Percentiles rank a stretch among this genome's conserved stretches.
phyloP scores from a whole-genome alignment of 2,329 filamentous ascomycete genomes.

The Trichoderma simmonsii region DNA sequence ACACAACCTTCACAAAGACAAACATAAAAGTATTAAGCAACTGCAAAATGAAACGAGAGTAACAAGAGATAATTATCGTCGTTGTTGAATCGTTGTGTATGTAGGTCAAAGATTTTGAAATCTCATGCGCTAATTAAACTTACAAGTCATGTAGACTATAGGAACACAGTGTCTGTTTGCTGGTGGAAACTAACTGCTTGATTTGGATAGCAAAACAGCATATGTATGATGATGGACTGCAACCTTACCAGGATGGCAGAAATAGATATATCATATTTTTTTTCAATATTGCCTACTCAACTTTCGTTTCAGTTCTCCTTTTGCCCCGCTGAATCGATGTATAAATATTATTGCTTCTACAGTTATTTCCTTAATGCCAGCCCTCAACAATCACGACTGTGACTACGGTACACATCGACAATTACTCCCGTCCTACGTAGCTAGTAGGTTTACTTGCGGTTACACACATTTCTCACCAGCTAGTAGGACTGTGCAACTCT shows the following conservation, averaged over 20 bases:
- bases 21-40: neutral
- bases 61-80: neutral
- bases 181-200: neutral
- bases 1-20: neutral
- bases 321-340: neutral
- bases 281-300: neutral
- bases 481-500: neutral
- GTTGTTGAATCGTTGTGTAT: neutral
- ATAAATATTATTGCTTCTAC: neutral
- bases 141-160: neutral
- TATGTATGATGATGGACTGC: neutral
- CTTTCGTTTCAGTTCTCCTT: neutral
- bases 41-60: neutral
- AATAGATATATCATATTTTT: neutral
- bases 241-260: neutral
- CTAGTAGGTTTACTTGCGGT: neutral
- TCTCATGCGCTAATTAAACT: neutral
- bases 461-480: neutral
- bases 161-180: neutral
- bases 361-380: neutral
- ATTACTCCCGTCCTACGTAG: neutral
- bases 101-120: neutral
- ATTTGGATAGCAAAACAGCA: neutral
- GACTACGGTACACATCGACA: neutral
- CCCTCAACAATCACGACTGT: neutral